Evolutionary conservation across 2,329 filamentous ascomycete species (phyloP).

Genomic region (Thelonectria discophora): DNA sequence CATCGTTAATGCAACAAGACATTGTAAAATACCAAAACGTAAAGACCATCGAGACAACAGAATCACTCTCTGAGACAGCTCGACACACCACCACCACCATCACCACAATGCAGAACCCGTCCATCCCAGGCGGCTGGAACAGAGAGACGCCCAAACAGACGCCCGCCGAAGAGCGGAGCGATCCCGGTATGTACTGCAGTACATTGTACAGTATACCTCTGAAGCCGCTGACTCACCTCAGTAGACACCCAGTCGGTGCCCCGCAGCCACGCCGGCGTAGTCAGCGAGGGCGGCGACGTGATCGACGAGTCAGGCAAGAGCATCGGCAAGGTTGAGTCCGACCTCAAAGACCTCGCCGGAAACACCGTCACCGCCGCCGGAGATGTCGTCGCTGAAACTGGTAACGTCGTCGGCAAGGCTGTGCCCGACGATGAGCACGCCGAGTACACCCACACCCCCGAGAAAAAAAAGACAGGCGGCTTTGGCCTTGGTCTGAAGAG

Average conservation of each 20-base stretch:
- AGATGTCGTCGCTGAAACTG: constrained; percentile 48
- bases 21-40: background rate
- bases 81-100: constrained; percentile 12
- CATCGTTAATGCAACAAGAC: background rate
- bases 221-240: constrained; percentile 12
- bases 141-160: constrained; percentile 45
- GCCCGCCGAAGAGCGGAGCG: constrained; percentile 39
- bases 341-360: constrained; percentile 52
- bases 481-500: constrained; percentile 37
- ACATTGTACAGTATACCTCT: too few species aligned
- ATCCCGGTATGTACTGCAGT: constrained; percentile 45
- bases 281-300: constrained; percentile 56
- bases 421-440: constrained; percentile 45
- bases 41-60: background rate
- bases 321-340: constrained; percentile 53
- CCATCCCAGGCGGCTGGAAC: constrained; percentile 43
- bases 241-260: constrained; percentile 45
- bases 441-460: constrained; percentile 51
- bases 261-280: constrained; percentile 51
- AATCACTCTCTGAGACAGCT: background rate
- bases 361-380: constrained; percentile 50
- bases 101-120: constrained; percentile 40
- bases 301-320: constrained; percentile 55
- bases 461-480: constrained; percentile 44
- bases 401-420: constrained; percentile 55